phyloP scores from a whole-genome alignment of 495 filamentous ascomycete genomes.

The Trichoderma virens region DNA sequence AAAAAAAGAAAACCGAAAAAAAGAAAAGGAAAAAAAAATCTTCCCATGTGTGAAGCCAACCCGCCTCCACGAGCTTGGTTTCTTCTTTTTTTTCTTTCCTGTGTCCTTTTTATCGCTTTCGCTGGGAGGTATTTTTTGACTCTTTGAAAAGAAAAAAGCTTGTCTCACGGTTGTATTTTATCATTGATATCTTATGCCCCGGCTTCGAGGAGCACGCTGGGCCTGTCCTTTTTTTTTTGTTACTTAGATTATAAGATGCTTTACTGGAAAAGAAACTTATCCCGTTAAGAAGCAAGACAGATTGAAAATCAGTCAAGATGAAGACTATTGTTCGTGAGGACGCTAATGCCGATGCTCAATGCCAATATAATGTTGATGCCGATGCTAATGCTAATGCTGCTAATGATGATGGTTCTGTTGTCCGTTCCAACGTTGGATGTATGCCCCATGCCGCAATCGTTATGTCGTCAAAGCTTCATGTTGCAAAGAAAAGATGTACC shows the following conservation, averaged over 20 bases:
- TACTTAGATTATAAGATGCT: conserved; percentile 1
- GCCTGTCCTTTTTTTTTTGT: background rate
- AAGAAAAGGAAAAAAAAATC: too few species aligned
- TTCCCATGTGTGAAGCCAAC: too few species aligned
- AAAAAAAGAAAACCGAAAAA: too few species aligned
- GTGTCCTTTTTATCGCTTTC: background rate
- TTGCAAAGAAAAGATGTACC: background rate
- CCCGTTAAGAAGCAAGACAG: background rate
- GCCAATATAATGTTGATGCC: background rate
- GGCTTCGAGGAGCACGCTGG: background rate
- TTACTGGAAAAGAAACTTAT: background rate
- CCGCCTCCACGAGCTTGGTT: background rate
- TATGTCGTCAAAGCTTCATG: background rate
- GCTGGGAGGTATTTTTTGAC: background rate
- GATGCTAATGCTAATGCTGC: background rate
- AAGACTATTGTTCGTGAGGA: background rate
- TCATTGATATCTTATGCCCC: background rate
- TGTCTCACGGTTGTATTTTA: background rate
- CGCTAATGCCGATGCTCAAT: background rate
- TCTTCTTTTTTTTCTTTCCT: background rate
- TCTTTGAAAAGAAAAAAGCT: background rate
- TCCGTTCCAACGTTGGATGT: background rate
- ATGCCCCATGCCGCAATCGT: background rate
- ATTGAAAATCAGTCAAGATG: background rate
- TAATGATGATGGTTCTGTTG: background rate